phyloP scores from a whole-genome alignment of 169 alveolate genomes.

The Amoebophrya sp. region DNA sequence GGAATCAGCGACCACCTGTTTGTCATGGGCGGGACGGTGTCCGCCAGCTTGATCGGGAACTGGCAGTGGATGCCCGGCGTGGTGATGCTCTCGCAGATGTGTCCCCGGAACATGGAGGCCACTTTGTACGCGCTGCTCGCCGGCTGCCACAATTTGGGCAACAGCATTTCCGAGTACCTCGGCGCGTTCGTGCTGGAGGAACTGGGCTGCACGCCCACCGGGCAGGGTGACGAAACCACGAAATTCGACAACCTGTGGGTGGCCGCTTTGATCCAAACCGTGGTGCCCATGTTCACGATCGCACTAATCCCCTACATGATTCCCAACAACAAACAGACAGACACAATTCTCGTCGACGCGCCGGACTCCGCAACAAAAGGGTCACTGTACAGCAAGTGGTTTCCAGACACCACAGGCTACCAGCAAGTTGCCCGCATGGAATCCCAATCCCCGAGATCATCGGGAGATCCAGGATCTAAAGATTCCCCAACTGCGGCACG shows the following conservation, averaged over 20 bases:
- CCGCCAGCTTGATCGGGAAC: constrained; percentile 37
- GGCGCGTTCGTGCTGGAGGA: constrained; percentile 32
- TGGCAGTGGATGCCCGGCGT: constrained; percentile 46
- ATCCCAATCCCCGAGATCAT: no score
- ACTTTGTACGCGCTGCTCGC: constrained; percentile 39
- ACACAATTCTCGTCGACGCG: neutral
- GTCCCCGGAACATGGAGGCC: constrained; percentile 25
- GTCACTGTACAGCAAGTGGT: no score
- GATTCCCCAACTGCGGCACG: no score
- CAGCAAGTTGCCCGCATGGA: no score
- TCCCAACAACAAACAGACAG: neutral
- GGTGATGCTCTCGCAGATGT: neutral
- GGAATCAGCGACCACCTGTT: constrained; percentile 46
- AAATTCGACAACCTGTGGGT: constrained; percentile 24
- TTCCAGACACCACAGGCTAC: no score
- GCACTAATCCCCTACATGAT: neutral
- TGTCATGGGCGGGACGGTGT: constrained; percentile 41
- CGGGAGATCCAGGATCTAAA: no score
- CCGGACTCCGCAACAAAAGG: neutral
- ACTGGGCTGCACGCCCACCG: constrained; percentile 23
- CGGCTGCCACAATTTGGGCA: constrained; percentile 28
- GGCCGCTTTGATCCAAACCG: neutral
- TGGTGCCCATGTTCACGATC: neutral
- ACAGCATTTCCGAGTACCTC: neutral
- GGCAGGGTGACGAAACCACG: neutral